Evolutionary conservation across 2,329 filamentous ascomycete genomes (phyloP).

Genomic region (Didymella keratinophila): DNA sequence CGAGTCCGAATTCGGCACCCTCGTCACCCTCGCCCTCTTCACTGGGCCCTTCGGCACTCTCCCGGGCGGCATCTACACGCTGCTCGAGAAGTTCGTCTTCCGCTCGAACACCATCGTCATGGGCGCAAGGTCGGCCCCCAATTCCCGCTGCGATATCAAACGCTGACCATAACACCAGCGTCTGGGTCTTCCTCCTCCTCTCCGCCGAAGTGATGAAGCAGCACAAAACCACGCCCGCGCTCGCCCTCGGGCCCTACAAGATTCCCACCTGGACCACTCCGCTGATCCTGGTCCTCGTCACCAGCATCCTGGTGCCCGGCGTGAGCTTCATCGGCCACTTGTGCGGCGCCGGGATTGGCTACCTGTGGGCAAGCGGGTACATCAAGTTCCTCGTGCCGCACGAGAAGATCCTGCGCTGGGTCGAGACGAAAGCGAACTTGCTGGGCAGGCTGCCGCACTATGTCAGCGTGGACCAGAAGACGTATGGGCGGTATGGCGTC

Average conservation of each 20-base stretch:
- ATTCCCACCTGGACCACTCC: constrained; percentile 95
- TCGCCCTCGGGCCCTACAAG: constrained; percentile 65
- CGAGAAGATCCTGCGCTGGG: constrained; percentile 84
- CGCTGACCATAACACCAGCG: constrained; percentile 58
- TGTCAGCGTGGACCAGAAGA: constrained; percentile 94
- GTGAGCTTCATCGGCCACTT: constrained; percentile 88
- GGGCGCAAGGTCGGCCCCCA: constrained; percentile 73
- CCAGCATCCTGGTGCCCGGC: constrained; percentile 78
- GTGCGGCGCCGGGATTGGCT: constrained; percentile 83
- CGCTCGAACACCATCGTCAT: constrained; percentile 75
- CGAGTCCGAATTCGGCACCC: constrained; percentile 88
- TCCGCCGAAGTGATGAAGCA: constrained; percentile 86
- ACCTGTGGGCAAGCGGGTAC: constrained; percentile 86
- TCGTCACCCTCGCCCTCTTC: constrained; percentile 87
- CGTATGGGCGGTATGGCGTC: constrained; percentile 89
- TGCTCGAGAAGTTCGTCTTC: constrained; percentile 78
- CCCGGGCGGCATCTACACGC: constrained; percentile 80
- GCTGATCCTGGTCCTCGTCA: constrained; percentile 75
- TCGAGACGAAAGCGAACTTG: constrained; percentile 88
- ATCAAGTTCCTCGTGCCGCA: constrained; percentile 89
- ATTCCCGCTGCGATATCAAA: too few relatives aligned
- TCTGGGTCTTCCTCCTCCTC: constrained; percentile 92
- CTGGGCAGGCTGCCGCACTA: constrained; percentile 87
- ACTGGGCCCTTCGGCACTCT: constrained; percentile 73
- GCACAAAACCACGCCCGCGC: constrained; percentile 63